Base-by-base conservation (phyloP, 192 early-diverging fungal species). In the Lunasporangiospora selenospora region DNA sequence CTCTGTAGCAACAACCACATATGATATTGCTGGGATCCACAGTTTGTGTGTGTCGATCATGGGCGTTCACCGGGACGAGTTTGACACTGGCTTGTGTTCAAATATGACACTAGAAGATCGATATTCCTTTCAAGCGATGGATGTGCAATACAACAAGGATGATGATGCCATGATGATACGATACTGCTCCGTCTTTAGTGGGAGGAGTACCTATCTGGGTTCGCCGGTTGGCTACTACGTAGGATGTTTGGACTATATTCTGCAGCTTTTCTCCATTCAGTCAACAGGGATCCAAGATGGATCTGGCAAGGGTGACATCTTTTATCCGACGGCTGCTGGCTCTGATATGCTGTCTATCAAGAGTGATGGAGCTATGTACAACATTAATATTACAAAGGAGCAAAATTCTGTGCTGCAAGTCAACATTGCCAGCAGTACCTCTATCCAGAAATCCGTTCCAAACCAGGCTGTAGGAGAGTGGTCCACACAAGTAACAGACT, bases 271-370 rank as follows among this genome's bases (percentile, higher is more conserved):
- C 36, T 51, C 49, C 49, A 51, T 51, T 51, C 49, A 51, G 30
- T 51, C 49, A 30, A 51, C 49, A 33, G 49, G 49, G 49, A 51
- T 51, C 31, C 26, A 51, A 51, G 49, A 51, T 21, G 49, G 49
- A 51, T 51, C 49, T 36, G 30, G 27, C 49, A 3, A 36, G 9
- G 18, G 36, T 33, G 19, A 31, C 32, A 18, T n/a, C 49, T 51
- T 51, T 33, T 51, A 32, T 36, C 49, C 49, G 31, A 51, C 49
- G 15, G 49, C 49, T 33, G 49, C 49, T n/a, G 49, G 49, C 31
- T 51, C 49, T 33, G 49, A 51, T 16, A 51, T 51, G 49, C 49
- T 51, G 49, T 51, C 49, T 18, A 51, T 51, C 49, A 51, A 21
- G 49, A 4, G 23, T 33, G 31, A 21, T 19, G 49, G 49, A n/a